phyloP scores from a whole-genome alignment of 768 basidiomycete species.

The Phanerochaete carnosa region DNA sequence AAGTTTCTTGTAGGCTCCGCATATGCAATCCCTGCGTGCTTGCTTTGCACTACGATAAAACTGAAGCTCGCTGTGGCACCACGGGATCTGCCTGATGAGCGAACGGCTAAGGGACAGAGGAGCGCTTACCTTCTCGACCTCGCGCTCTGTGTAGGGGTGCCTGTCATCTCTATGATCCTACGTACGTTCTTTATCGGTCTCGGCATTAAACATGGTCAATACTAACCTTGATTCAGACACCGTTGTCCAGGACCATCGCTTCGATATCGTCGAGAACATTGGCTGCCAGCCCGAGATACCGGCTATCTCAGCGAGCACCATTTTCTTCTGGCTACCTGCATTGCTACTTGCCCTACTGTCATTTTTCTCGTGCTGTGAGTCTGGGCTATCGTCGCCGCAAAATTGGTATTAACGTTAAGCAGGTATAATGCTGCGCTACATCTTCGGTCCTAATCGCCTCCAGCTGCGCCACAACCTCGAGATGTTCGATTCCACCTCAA shows the following conservation, averaged over 20 bases:
- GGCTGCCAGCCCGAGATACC: constrained; percentile 49
- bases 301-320: not conserved
- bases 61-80: not conserved
- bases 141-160: constrained; percentile 50
- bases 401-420: not conserved
- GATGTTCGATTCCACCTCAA: not conserved
- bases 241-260: constrained; percentile 44
- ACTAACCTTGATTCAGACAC: constrained; percentile 15
- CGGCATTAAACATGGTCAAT: not conserved
- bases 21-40: constrained; percentile 30
- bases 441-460: not conserved
- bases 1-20: constrained; percentile 15
- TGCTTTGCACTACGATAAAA: constrained; percentile 31
- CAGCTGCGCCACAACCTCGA: not conserved
- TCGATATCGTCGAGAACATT: constrained; percentile 54
- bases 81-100: not conserved
- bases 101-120: not conserved
- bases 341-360: not conserved
- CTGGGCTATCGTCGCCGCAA: not conserved
- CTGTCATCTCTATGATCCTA: constrained; percentile 41
- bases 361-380: not conserved
- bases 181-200: constrained; percentile 4
- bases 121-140: constrained; percentile 39
- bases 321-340: constrained; percentile 1
- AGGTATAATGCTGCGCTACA: not conserved